Percentiles rank a stretch among this genome's conserved stretches.
Evolutionary conservation across 2,329 filamentous ascomycete genomes (phyloP).

Genomic region (Trichoderma gracile): DNA sequence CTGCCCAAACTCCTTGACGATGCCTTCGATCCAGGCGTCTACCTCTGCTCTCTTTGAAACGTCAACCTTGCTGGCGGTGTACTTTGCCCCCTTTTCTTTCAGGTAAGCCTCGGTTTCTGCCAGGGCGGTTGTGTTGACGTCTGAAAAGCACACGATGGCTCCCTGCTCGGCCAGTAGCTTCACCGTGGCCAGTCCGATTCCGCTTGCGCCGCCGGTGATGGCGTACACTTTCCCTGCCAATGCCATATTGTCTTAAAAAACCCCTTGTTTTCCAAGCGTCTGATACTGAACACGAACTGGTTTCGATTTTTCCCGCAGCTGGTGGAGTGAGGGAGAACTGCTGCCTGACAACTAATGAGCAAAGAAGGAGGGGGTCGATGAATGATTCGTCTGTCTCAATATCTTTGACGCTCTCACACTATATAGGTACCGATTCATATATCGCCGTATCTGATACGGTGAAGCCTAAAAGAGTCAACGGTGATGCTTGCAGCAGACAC

Average conservation of each 20-base stretch:
- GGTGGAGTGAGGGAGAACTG: neutral
- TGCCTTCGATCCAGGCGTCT: constrained; percentile 51
- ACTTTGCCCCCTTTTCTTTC: constrained; percentile 26
- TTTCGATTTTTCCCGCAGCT: neutral
- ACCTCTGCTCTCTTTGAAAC: constrained; percentile 50
- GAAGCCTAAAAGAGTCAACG: neutral
- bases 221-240: constrained; percentile 41
- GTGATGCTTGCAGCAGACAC: neutral
- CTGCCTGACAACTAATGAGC: neutral
- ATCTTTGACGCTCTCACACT: neutral
- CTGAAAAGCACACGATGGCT: constrained; percentile 44
- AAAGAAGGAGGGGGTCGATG: neutral
- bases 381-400: neutral
- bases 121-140: constrained; percentile 39
- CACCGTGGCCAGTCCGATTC: constrained; percentile 47
- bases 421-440: constrained; percentile 8
- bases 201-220: constrained; percentile 46
- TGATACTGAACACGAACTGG: neutral
- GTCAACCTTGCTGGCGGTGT: constrained; percentile 48
- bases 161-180: constrained; percentile 41
- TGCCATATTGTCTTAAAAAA: neutral
- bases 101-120: constrained; percentile 38
- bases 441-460: neutral
- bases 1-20: constrained; percentile 52
- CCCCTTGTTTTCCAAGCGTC: neutral